Conservation (phyloP, 192 early-diverging fungal species). For the Rhizophlyctis rosea region DNA sequence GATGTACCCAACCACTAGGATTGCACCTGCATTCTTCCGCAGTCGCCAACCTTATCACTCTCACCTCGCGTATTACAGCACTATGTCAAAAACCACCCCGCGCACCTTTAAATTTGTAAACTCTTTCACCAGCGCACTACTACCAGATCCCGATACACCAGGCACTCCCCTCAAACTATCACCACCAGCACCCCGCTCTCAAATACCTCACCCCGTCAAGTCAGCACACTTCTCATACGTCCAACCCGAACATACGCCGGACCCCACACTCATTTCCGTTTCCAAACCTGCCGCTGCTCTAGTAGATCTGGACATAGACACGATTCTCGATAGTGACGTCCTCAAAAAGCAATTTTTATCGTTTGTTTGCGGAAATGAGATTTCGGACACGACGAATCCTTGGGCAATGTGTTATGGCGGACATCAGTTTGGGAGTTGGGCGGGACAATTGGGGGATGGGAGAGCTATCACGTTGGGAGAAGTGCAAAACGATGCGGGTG, state of each 20-base stretch:
- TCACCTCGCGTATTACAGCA: too few relatives aligned
- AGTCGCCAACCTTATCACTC: too few relatives aligned
- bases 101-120: slow-evolving; percentile 26
- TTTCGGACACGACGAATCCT: slow-evolving; percentile 45
- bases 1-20: too few relatives aligned
- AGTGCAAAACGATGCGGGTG: slow-evolving; percentile 19
- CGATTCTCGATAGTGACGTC: neutral
- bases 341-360: slow-evolving; percentile 6
- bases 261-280: slow-evolving; percentile 18
- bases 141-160: slow-evolving; percentile 13
- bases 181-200: neutral
- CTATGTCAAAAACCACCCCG: too few relatives aligned
- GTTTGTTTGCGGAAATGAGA: slow-evolving; percentile 24
- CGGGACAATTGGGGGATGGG: slow-evolving; percentile 80
- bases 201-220: slow-evolving; percentile 11
- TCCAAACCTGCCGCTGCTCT: slow-evolving; percentile 13
- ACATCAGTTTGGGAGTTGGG: slow-evolving; percentile 53
- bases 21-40: too few relatives aligned
- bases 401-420: slow-evolving; percentile 47
- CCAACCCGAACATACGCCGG: slow-evolving; percentile 13
- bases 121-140: slow-evolving; percentile 18
- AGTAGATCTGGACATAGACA: slow-evolving; percentile 12
- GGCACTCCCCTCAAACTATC: slow-evolving; percentile 17
- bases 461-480: slow-evolving; percentile 79
- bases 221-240: slow-evolving; percentile 27